phyloP scores from a whole-genome alignment of 257 asterid species.

The Orobanche coerulescens region DNA sequence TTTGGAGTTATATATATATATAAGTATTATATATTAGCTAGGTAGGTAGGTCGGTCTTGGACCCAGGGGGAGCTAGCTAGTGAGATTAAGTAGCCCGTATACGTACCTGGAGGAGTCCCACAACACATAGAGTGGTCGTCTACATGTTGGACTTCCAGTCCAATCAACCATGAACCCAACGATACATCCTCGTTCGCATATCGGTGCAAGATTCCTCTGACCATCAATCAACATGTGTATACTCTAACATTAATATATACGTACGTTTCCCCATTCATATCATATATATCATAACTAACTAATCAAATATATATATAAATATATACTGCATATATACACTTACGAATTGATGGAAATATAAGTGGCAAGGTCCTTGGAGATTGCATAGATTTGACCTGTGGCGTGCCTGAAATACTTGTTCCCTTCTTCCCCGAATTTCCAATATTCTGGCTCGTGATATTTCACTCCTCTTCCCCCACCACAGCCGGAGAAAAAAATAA shows the following conservation, averaged over 20 bases:
- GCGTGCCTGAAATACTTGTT: constrained; percentile 83
- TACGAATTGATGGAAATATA: constrained; percentile 68
- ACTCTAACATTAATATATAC: background rate
- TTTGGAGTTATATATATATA: too few species aligned
- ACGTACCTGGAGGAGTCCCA: constrained; percentile 66
- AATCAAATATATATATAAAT: background rate
- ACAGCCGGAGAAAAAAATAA: too few species aligned
- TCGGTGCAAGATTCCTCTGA: constrained; percentile 53
- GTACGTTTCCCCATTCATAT: background rate
- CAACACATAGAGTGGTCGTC: constrained; percentile 75
- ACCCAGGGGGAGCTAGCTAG: too few species aligned
- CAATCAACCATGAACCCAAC: constrained; percentile 67
- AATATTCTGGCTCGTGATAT: constrained; percentile 78
- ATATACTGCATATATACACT: constrained; percentile 7
- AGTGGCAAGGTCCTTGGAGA: constrained; percentile 62
- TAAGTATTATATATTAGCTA: too few species aligned
- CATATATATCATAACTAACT: background rate
- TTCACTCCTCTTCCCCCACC: constrained; percentile 41
- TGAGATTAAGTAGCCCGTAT: too few species aligned
- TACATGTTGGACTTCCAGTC: constrained; percentile 74
- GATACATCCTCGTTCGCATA: constrained; percentile 80
- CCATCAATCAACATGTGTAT: background rate
- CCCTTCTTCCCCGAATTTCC: constrained; percentile 87
- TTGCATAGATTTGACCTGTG: constrained; percentile 75
- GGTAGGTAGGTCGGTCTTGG: too few species aligned